Evolutionary conservation across 805 yeast species (phyloP), one percentile per base, ranked within the genome.

Genomic region (Lachancea sp.): DNA sequence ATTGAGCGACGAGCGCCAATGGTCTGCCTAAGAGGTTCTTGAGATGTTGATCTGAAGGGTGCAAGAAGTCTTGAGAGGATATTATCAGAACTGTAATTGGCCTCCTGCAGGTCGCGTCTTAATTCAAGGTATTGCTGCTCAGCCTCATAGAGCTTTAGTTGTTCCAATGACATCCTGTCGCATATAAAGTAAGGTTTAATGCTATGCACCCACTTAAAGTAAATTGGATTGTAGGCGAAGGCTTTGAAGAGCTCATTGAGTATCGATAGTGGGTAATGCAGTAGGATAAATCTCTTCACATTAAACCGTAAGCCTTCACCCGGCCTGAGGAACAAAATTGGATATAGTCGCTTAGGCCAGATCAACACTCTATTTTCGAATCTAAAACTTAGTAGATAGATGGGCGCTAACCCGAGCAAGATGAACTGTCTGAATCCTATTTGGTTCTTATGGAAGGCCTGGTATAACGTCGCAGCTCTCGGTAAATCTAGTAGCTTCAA

Each of bases 121-220:
- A 18, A 8, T n/a, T 40, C 43, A 16, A 35, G 20, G 20, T 29
- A 29, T 7, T 24, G 25, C 16, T 40, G 43, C 32, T 40, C 43
- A 8, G 35, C 39, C 24, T 35, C 43, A 29, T 34, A 34, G 11
- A 40, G 26, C 21, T 20, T 35, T n/a, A 40, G 15, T 18, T 40
- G 39, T 18, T 34, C 35, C 13, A 40, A 17, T 4, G 43, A 21
- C 36, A 40, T 40, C 21, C 32, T 19, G 18, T 40, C 43, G 11
- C 43, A 15, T 11, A 40, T 16, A 18, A 35, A 40, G 19, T 34
- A 40, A 4, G 43, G 43, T 21, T 29, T 34, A 6, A 40, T 39
- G 12, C 39, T 31, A 19, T 40, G 43, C n/a, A 34, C 39, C 43
- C 43, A 40, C 12, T 22, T 35, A 30, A 40, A 40, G 26, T 40